Percentiles rank a stretch among this genome's conserved stretches.
Evolutionary conservation across 805 yeast species (phyloP).

Genomic region (Candida glaebosa): DNA sequence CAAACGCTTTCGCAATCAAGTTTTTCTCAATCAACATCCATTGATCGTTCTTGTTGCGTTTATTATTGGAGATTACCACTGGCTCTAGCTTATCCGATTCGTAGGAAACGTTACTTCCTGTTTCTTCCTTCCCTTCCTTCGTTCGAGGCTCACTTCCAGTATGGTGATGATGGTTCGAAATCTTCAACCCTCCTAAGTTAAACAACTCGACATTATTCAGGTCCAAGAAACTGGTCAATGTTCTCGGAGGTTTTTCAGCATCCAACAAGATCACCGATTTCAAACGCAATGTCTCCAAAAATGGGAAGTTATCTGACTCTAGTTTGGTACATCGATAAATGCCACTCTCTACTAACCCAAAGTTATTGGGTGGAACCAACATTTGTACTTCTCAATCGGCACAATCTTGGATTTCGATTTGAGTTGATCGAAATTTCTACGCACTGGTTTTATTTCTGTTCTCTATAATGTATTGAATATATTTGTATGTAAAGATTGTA

Average conservation of each 20-base stretch:
- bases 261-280: constrained; percentile 71
- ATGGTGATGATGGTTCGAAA: constrained; percentile 31
- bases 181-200: constrained; percentile 43
- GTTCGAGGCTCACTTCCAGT: constrained; percentile 15
- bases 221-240: constrained; percentile 62
- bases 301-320: constrained; percentile 73
- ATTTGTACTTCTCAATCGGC: constrained; percentile 28
- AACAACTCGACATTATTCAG: constrained; percentile 51
- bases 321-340: constrained; percentile 75
- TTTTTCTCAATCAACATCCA: constrained; percentile 76
- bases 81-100: constrained; percentile 17
- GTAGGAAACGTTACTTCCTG: not conserved
- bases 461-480: not conserved
- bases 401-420: no score
- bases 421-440: not conserved
- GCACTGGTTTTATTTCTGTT: not conserved
- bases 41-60: constrained; percentile 43
- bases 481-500: not conserved
- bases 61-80: constrained; percentile 20
- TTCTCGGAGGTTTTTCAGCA: constrained; percentile 79
- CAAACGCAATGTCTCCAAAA: constrained; percentile 68
- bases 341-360: constrained; percentile 87
- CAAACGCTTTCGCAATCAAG: constrained; percentile 63
- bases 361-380: constrained; percentile 92
- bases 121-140: constrained; percentile 6